Evolutionary conservation across 2,329 filamentous ascomycete species (phyloP).

Genomic region (Colletotrichum graminicola): DNA sequence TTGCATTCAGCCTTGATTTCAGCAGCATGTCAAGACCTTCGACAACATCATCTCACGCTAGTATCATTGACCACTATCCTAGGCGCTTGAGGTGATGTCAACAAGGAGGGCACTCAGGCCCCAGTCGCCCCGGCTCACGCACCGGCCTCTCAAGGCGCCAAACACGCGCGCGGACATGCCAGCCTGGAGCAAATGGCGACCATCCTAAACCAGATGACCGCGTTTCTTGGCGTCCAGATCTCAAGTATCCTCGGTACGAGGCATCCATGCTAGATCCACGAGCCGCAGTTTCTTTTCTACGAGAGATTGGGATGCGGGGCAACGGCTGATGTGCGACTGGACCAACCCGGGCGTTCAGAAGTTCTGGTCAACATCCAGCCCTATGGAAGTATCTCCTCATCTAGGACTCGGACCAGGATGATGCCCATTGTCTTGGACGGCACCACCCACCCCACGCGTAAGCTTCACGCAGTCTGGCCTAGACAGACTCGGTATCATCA

Average conservation of each 20-base stretch:
- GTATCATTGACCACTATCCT: constrained; percentile 12
- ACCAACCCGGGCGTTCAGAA: background rate
- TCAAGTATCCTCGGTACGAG: background rate
- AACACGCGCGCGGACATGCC: constrained; percentile 2
- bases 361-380: constrained; percentile 19
- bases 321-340: constrained; percentile 1
- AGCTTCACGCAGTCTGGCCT: constrained; percentile 9
- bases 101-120: background rate
- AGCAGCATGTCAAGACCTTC: constrained; percentile 16
- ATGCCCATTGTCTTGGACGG: background rate
- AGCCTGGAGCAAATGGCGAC: background rate
- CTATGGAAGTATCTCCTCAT: constrained; percentile 23
- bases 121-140: background rate
- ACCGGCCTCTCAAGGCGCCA: constrained; percentile 3
- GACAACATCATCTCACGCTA: background rate
- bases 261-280: background rate
- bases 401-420: constrained; percentile 10
- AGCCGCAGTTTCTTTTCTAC: background rate
- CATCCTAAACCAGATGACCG: constrained; percentile 7
- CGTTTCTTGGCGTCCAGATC: background rate
- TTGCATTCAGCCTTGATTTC: constrained; percentile 32
- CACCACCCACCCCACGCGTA: constrained; percentile 1
- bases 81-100: background rate
- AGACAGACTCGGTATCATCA: background rate
- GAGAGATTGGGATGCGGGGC: constrained; percentile 16